Percentiles rank a stretch among this genome's conserved stretches.
phyloP scores from a whole-genome alignment of 352 stramenopile species.

The Phytophthora kernoviae region DNA sequence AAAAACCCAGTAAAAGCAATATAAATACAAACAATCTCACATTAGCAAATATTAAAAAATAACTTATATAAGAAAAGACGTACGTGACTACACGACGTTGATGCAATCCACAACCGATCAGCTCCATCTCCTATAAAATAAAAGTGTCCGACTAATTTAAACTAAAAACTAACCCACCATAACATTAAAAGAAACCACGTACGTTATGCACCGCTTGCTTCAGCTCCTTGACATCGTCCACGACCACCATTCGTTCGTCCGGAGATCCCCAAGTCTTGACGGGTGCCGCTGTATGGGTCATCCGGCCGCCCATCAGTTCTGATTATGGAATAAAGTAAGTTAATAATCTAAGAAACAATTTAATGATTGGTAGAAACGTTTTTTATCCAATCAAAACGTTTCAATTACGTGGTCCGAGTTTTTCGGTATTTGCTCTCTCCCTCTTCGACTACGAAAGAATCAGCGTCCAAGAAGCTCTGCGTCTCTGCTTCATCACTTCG shows the following conservation, averaged over 20 bases:
- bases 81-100: constrained; percentile 73
- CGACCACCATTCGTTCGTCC: constrained; percentile 30
- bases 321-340: neutral
- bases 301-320: constrained; percentile 15
- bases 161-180: neutral
- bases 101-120: constrained; percentile 74
- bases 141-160: neutral
- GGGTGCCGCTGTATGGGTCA: constrained; percentile 15
- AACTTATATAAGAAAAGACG: constrained; percentile 31
- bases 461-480: constrained; percentile 16
- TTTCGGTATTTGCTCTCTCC: neutral
- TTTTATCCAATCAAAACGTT: neutral
- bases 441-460: constrained; percentile 12
- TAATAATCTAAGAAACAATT: neutral
- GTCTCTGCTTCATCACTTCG: neutral
- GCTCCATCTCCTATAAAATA: constrained; percentile 66
- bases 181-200: neutral
- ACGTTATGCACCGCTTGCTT: constrained; percentile 71
- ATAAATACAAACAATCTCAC: constrained; percentile 35
- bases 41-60: constrained; percentile 28
- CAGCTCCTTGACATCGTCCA: constrained; percentile 65
- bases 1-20: constrained; percentile 51
- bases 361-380: neutral
- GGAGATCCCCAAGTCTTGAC: constrained; percentile 33
- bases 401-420: neutral